Conservation (phyloP, 2,329 filamentous ascomycete species). For the Cordyceps militaris region DNA sequence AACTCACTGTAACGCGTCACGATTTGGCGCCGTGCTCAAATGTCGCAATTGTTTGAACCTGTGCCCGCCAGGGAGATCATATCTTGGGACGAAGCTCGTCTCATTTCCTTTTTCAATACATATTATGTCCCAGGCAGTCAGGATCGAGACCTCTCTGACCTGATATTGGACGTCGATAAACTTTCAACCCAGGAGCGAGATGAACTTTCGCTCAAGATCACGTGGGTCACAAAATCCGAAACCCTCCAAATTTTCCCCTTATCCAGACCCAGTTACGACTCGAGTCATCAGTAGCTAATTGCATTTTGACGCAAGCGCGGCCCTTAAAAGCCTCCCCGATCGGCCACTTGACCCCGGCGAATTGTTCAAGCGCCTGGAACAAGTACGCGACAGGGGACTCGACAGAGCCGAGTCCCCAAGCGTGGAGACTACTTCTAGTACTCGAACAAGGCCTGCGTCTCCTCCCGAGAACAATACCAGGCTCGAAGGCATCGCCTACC, state of each 20-base stretch:
- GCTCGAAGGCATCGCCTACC: background rate
- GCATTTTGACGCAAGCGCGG: background rate
- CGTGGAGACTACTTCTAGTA: background rate
- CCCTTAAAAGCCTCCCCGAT: background rate
- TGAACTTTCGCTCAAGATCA: background rate
- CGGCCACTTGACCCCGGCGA: background rate
- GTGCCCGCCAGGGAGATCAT: background rate
- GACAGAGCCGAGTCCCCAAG: no score
- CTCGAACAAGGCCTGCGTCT: background rate
- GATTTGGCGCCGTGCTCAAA: no score
- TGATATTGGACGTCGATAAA: background rate
- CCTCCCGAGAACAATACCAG: background rate
- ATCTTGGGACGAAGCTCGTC: background rate
- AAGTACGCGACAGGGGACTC: background rate
- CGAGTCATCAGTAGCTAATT: background rate
- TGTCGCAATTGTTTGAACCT: background rate
- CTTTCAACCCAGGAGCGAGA: background rate
- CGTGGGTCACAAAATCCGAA: background rate
- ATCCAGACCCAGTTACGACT: no score
- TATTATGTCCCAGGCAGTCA: background rate
- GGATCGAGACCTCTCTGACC: background rate
- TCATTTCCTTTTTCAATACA: background rate
- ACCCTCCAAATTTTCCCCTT: no score
- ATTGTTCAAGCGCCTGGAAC: background rate
- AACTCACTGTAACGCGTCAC: no score